These are phyloP conservation scores for Schizophyllum amplum DNA, from an alignment of 1,284 basidiomycete species.

Conservation along the genomic window DNA sequence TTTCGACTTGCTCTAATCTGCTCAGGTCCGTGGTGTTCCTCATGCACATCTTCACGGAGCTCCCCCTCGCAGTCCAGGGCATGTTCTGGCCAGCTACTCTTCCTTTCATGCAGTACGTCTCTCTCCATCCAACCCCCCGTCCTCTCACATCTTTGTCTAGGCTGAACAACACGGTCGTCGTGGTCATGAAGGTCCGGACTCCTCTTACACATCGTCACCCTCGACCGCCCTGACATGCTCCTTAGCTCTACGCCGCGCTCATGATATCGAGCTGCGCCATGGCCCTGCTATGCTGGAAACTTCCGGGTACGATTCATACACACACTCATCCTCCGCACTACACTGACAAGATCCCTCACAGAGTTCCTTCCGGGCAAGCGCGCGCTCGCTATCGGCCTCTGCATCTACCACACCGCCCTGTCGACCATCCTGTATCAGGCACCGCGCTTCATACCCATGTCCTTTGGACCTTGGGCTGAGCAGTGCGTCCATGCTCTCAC, in stretches of 20 bases:
- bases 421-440: constrained; percentile 71
- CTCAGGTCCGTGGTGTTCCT: constrained; percentile 60
- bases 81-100: constrained; percentile 53
- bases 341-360: constrained; percentile 15
- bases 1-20: background rate
- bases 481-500: constrained; percentile 33
- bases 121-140: background rate
- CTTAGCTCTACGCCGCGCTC: constrained; percentile 56
- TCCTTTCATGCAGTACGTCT: constrained; percentile 52
- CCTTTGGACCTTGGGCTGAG: constrained; percentile 56
- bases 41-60: constrained; percentile 70
- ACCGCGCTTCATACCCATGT: constrained; percentile 70
- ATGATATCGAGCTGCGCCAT: constrained; percentile 50
- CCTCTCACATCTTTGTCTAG: background rate
- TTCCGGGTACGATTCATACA: constrained; percentile 42
- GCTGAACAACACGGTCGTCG: constrained; percentile 70
- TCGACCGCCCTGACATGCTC: constrained; percentile 1
- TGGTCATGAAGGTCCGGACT: constrained; percentile 58
- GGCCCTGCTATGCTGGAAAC: constrained; percentile 49
- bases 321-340: background rate
- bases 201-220: background rate
- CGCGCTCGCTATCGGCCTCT: constrained; percentile 67
- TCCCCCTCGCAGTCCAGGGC: constrained; percentile 68
- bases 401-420: constrained; percentile 67
- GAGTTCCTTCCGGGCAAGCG: constrained; percentile 83